These are phyloP conservation scores for Bryopsis sp. DNA, from an alignment of 139 green algal species.

Conservation along the genomic window DNA sequence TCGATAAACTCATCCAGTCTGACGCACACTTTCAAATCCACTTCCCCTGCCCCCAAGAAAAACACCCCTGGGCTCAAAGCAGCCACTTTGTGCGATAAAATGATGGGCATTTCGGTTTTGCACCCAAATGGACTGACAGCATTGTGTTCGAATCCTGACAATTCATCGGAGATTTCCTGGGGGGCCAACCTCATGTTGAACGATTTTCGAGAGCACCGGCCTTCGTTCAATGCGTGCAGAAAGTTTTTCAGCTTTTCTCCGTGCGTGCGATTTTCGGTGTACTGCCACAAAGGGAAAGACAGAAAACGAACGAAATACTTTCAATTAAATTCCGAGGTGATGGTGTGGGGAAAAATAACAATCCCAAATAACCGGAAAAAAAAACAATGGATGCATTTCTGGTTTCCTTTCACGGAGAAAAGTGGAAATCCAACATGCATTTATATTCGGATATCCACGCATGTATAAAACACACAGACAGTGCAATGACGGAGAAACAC, in stretches of 20 bases:
- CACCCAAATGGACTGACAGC: constrained; percentile 60
- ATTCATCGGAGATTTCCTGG: constrained; percentile 40
- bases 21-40: constrained; percentile 68
- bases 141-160: constrained; percentile 71
- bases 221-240: constrained; percentile 19
- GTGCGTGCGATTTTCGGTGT: constrained; percentile 50
- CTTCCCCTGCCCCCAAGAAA: constrained; percentile 65
- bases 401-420: no score
- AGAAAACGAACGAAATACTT: not conserved
- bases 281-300: no score
- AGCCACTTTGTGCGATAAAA: constrained; percentile 44
- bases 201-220: constrained; percentile 23
- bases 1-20: constrained; percentile 9
- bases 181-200: constrained; percentile 68
- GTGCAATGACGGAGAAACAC: no score
- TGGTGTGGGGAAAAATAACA: not conserved
- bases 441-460: no score
- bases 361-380: not conserved
- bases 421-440: no score
- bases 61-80: constrained; percentile 26
- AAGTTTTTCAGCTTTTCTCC: constrained; percentile 51
- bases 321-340: not conserved
- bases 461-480: no score
- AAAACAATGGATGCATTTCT: not conserved
- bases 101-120: constrained; percentile 46